phyloP scores from a whole-genome alignment of 306 rosid genomes.

The Adenanthera pavonina region DNA sequence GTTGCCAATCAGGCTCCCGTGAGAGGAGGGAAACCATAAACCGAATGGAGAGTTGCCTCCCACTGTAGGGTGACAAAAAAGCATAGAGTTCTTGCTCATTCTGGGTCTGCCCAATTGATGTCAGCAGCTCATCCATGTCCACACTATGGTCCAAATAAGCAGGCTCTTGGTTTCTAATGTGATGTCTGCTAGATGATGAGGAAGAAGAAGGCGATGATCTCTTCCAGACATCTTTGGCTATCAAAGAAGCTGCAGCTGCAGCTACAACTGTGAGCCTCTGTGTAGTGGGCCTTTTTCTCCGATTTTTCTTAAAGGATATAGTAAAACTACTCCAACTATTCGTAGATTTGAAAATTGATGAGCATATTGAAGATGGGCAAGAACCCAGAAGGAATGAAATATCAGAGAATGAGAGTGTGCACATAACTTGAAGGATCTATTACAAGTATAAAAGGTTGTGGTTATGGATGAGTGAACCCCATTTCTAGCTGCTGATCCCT shows the following conservation, averaged over 20 bases:
- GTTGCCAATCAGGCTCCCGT: conserved; percentile 88
- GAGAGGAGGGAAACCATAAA: conserved; percentile 86
- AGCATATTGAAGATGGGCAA: conserved; percentile 37
- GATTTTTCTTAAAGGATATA: conserved; percentile 24
- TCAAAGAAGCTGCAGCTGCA: conserved; percentile 33
- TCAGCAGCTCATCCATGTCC: conserved; percentile 77
- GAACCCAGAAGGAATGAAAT: conserved; percentile 38
- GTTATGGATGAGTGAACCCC: background rate
- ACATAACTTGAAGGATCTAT: conserved; percentile 40
- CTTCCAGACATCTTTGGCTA: conserved; percentile 70
- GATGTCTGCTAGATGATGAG: conserved; percentile 34
- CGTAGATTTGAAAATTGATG: conserved; percentile 31
- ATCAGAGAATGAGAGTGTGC: conserved; percentile 31
- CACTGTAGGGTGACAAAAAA: conserved; percentile 63
- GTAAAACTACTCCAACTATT: background rate
- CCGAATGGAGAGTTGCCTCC: conserved; percentile 71
- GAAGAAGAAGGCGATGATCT: conserved; percentile 44
- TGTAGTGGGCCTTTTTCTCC: conserved; percentile 21
- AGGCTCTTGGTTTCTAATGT: conserved; percentile 43
- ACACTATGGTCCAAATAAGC: conserved; percentile 65
- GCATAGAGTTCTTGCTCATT: conserved; percentile 69
- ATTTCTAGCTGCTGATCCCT: background rate
- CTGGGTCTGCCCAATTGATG: conserved; percentile 60
- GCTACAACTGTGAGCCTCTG: conserved; percentile 22
- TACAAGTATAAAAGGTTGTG: background rate